Evolutionary conservation across 805 yeast genomes (phyloP), one percentile per base, ranked within the genome.

Genomic region (Suhomyces canberraensis): DNA sequence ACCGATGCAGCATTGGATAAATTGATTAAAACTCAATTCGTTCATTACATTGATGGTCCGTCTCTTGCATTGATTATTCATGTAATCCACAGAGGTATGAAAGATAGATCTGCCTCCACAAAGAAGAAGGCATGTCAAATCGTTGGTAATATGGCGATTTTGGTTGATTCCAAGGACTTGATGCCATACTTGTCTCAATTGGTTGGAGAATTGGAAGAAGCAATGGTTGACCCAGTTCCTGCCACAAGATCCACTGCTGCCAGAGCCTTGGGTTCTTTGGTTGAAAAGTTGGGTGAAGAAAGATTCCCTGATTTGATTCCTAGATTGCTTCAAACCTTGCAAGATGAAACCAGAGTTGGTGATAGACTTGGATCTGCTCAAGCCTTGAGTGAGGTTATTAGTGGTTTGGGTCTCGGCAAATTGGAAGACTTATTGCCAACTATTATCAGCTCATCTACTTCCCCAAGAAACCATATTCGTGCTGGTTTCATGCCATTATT

Each of bases 211-310:
- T 75, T 93, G 42, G 95, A 93, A 59, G 71, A 76, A 29, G 95
- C 98, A 4, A 91, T 93, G 95, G 96, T 95, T 34, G 99, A 93
- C 51, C 98, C 98, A 1, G 98, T 93, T 35, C 96, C 98, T 21
- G 86, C 81, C 28, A 93, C 99, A 0, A 79, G 98, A 58, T 95
- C 98, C 1, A 93, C 96, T 15, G 98, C 98, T 16, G 90, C 97
- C 15, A 80, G 97, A 63, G 98, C 98, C 0, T 67, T 93, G 35
- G 99, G 99, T 48, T 88, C 97, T 0, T 71, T 93, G 44, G 96
- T 95, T 32, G 98, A 93, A 59, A 91, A 90, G 58, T 71, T 93
- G 27, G 99, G 99, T 38, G 99, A 93, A 63, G 95, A 87, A 31
- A 82, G 79, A 48, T 90, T 93, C 87, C 97, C 98, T 24, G 84